Evolutionary conservation across 371 early-diverging fungal genomes (phyloP), one percentile per base, ranked within the genome.

Genomic region (Neoconidiobolus thromboides): DNA sequence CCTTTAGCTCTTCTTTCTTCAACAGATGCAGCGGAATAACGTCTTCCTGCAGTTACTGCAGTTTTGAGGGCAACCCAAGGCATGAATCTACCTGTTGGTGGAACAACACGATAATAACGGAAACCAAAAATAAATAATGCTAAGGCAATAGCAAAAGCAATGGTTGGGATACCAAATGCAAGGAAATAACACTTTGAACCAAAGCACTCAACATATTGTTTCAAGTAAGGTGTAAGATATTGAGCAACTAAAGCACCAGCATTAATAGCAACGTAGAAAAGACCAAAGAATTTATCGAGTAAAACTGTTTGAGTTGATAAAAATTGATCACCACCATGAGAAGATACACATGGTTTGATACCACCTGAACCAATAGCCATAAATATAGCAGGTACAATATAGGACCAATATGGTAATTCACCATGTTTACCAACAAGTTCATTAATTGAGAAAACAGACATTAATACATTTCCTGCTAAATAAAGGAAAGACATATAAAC

Each of bases 71-170:
- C 66, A 61, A 69, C 67, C 46, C 63, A 66, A 42, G 74, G 74
- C 53, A 78, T 61, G 67, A 81, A 77, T 57, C 64, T 60, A 39
- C 78, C 75, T 46, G 67, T 62, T 41, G 76, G 73, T 36, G 77
- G 78, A 12, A 76, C 76, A 53, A 77, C 68, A 62, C 77, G 72
- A 71, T 80, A 80, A 65, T 50, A 69, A 10, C 63, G 62, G 49
- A 71, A 65, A 47, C 78, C 80, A 53, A 67, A 41, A 43, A 69
- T 65, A 64, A 80, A 77, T 50, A 77, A 58, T 15, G 58, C 48
- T 3, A 70, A 49, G 38, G 77, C 74, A 44, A 68, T 4, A 37
- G 59, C 62, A 49, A 59, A 59, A 14, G 49, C 4, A 4, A 59
- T 48, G 39, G 60, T 39, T n/a, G 60, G 60, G n/a, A 59, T n/a